Evolutionary conservation across 2,329 filamentous ascomycete species (phyloP).

Genomic region (Myriosclerotinia scirpicola): DNA sequence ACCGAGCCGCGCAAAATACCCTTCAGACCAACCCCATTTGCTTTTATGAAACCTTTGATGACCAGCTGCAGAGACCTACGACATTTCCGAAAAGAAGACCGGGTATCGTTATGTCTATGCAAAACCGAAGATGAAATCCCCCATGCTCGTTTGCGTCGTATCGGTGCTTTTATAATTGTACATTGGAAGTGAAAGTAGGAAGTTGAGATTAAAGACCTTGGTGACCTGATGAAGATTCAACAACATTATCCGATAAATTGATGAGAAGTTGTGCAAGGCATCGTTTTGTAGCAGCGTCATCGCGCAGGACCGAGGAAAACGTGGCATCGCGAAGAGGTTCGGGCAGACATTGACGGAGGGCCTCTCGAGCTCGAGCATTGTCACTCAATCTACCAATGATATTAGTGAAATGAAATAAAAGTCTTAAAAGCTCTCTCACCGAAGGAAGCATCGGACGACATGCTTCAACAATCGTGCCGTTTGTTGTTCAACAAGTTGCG

Average conservation of each 20-base stretch:
- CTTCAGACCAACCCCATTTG: conserved; percentile 31
- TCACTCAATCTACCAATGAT: conserved; percentile 71
- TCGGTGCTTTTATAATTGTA: conserved; percentile 38
- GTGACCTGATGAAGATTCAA: conserved; percentile 42
- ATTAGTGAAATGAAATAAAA: conserved; percentile 21
- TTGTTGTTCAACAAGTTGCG: conserved; percentile 94
- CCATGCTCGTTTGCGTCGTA: conserved; percentile 31
- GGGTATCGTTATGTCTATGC: conserved; percentile 42
- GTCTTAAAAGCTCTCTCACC: conserved; percentile 55
- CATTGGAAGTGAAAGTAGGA: conserved; percentile 30
- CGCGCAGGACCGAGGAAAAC: conserved; percentile 92
- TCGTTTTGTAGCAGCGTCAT: conserved; percentile 95
- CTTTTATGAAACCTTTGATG: conserved; percentile 37
- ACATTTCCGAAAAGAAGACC: conserved; percentile 36
- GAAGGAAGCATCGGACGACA: conserved; percentile 93
- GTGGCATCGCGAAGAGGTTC: conserved; percentile 98
- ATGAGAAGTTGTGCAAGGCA: conserved; percentile 96
- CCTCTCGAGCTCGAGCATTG: conserved; percentile 92
- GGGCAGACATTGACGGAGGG: conserved; percentile 90
- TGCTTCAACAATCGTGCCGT: conserved; percentile 95
- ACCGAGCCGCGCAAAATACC: conserved; percentile 29
- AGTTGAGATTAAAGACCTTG: conserved; percentile 36
- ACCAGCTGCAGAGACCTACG: conserved; percentile 32
- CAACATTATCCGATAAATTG: conserved; percentile 89
- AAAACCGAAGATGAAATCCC: conserved; percentile 39